Evolutionary conservation across 495 filamentous ascomycete genomes (phyloP).

Genomic region (Annulohypoxylon stygium): DNA sequence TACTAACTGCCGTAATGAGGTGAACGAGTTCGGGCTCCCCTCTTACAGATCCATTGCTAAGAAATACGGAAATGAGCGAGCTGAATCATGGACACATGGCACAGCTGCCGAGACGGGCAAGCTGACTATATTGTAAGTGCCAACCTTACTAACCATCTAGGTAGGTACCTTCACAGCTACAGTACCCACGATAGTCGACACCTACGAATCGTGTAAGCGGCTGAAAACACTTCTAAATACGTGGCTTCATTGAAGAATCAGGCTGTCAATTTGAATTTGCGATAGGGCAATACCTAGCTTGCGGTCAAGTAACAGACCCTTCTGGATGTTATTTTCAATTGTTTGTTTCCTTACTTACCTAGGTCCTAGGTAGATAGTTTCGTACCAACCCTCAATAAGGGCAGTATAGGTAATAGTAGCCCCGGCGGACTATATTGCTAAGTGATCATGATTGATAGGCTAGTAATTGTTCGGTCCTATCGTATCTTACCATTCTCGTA

Average conservation of each 20-base stretch:
- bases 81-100: constrained; percentile 2
- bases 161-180: neutral
- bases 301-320: neutral
- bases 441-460: constrained; percentile 1
- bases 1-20: neutral
- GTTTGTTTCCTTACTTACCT: neutral
- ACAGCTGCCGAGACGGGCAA: constrained; percentile 7
- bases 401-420: neutral
- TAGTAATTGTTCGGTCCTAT: constrained; percentile 5
- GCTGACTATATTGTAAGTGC: constrained; percentile 10
- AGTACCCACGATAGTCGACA: neutral
- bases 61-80: neutral
- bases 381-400: too few relatives aligned
- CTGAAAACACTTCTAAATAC: constrained; percentile 21
- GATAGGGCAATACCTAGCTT: neutral
- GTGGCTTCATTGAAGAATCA: constrained; percentile 23
- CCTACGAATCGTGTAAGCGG: constrained; percentile 26
- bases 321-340: neutral
- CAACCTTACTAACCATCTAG: neutral
- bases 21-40: neutral
- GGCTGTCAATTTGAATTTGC: neutral
- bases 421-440: neutral
- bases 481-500: constrained; percentile 16
- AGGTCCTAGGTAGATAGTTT: neutral
- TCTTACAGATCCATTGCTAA: constrained; percentile 4